Conservation (phyloP, 2,329 filamentous ascomycete genomes). For the Monilinia vaccinii-corymbosi region DNA sequence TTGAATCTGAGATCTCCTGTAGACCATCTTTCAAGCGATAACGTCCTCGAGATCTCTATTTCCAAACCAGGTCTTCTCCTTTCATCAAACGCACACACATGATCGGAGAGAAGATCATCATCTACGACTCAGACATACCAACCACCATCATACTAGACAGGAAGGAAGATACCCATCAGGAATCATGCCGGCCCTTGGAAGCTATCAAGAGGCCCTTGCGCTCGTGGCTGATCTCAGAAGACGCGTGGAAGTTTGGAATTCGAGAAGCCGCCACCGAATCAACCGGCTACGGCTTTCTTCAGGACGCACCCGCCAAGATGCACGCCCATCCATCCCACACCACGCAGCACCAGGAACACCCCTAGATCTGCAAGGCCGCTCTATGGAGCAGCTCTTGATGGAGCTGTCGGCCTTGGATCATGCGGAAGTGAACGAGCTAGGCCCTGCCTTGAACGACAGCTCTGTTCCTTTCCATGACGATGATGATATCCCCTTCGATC, state of each 20-base stretch:
- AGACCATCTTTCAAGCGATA: not conserved
- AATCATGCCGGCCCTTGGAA: not conserved
- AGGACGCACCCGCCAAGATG: too few species aligned
- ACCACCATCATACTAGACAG: too few species aligned
- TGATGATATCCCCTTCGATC: too few species aligned
- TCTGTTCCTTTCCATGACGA: too few species aligned
- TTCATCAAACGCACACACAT: not conserved
- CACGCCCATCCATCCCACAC: too few species aligned
- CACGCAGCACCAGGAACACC: too few species aligned
- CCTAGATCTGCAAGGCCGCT: not conserved
- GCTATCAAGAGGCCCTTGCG: too few species aligned
- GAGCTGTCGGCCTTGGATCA: not conserved
- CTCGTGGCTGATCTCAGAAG: too few species aligned
- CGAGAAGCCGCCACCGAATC: too few species aligned
- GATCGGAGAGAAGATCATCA: not conserved
- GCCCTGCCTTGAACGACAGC: not conserved
- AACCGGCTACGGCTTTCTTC: too few species aligned
- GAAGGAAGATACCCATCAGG: not conserved
- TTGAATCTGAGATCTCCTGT: not conserved
- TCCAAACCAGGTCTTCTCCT: not conserved
- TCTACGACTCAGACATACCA: not conserved
- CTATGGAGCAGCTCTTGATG: not conserved
- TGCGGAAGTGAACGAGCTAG: not conserved
- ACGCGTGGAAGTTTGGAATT: too few species aligned
- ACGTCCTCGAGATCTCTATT: not conserved